Conservation (phyloP, 495 filamentous ascomycete genomes). For the Aspergillus incahuasiensis region DNA sequence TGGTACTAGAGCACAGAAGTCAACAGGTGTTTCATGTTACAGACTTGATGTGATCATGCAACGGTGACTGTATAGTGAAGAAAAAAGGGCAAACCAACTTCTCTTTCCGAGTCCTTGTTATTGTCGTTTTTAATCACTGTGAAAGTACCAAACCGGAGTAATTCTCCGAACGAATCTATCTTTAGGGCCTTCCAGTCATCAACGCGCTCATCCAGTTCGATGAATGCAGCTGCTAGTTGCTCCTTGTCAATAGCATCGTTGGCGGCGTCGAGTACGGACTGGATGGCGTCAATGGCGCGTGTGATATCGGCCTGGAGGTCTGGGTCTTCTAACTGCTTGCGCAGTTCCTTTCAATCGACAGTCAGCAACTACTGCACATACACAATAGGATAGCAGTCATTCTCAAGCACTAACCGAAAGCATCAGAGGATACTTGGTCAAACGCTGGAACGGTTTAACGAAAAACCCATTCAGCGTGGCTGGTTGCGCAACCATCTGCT, state of each 20-base stretch:
- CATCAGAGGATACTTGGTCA: slow-evolving; percentile 90
- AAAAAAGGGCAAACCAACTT: slow-evolving; percentile 55
- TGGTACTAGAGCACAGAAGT: slow-evolving; percentile 64
- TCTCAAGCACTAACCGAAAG: slow-evolving; percentile 59
- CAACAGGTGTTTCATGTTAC: slow-evolving; percentile 23
- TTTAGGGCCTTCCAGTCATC: slow-evolving; percentile 97
- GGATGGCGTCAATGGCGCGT: slow-evolving; percentile 68
- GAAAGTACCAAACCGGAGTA: slow-evolving; percentile 89
- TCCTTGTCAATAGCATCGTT: slow-evolving; percentile 88
- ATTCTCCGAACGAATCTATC: slow-evolving; percentile 82
- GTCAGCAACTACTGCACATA: slow-evolving; percentile 1
- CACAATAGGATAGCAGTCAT: not conserved
- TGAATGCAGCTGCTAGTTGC: slow-evolving; percentile 70
- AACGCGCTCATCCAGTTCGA: slow-evolving; percentile 76
- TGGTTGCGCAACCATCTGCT: slow-evolving; percentile 59
- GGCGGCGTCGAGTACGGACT: slow-evolving; percentile 70
- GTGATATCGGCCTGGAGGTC: slow-evolving; percentile 63
- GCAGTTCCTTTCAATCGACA: slow-evolving; percentile 58
- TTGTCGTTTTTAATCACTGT: slow-evolving; percentile 82
- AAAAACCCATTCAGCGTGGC: slow-evolving; percentile 77
- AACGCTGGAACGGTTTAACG: slow-evolving; percentile 91
- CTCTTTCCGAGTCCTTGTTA: slow-evolving; percentile 75
- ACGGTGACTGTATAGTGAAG: too few species aligned
- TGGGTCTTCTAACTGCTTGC: slow-evolving; percentile 74
- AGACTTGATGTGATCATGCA: too few species aligned